Conservation (phyloP, 176 grass and related monocot species). For the Rhynchospora breviuscula region DNA sequence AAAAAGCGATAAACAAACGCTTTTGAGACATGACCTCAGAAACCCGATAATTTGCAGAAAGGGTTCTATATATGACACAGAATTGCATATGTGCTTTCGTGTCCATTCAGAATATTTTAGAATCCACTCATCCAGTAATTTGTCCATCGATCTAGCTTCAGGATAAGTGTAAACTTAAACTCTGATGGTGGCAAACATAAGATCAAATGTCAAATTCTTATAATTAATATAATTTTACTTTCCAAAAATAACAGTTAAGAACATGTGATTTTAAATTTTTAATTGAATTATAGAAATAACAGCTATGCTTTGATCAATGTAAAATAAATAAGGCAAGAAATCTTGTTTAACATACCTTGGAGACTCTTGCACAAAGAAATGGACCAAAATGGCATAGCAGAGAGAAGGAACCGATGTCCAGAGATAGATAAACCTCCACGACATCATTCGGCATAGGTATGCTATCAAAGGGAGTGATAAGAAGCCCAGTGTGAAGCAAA, state of each 20-base stretch:
- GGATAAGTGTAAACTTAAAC: no score
- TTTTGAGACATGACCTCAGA: background rate
- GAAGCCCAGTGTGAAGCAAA: conserved; percentile 77
- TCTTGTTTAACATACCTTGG: conserved; percentile 33
- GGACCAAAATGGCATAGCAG: conserved; percentile 49
- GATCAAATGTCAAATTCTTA: no score
- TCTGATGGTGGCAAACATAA: no score
- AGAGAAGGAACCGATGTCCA: conserved; percentile 63
- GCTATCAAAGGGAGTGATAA: conserved; percentile 73
- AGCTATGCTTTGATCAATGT: background rate
- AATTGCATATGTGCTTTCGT: no score
- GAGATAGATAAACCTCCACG: conserved; percentile 67
- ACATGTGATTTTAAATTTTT: no score
- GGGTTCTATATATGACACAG: no score
- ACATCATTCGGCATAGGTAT: conserved; percentile 39
- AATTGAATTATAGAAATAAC: no score
- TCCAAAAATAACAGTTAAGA: no score
- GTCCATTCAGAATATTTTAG: no score
- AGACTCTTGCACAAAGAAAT: conserved; percentile 60
- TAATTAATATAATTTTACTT: no score
- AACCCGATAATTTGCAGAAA: background rate
- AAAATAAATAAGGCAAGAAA: background rate
- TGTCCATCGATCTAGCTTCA: no score
- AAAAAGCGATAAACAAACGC: background rate
- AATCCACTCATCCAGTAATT: no score